These are phyloP conservation scores for Epichloe typhina DNA, from an alignment of 2,329 filamentous ascomycete genomes.

Conservation along the genomic window DNA sequence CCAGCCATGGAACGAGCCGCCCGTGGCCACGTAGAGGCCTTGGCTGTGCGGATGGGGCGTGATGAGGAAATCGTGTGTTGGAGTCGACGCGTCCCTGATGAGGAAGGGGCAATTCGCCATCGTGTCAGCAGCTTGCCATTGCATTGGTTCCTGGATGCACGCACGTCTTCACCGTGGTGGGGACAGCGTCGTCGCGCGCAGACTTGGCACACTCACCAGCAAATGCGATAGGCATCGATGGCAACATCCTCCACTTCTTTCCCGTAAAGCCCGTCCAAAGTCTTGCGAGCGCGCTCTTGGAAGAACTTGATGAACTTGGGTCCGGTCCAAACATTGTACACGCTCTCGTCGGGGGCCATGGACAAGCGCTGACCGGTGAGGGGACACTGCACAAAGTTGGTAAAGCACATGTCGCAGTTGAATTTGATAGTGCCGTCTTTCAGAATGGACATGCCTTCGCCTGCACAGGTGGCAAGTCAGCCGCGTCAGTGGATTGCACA, in stretches of 20 bases:
- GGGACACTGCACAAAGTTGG: constrained; percentile 33
- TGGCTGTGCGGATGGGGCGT: constrained; percentile 33
- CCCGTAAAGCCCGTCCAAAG: constrained; percentile 28
- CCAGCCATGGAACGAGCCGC: constrained; percentile 51
- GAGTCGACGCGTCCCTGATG: constrained; percentile 46
- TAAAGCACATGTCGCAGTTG: constrained; percentile 46
- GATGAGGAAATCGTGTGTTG: constrained; percentile 50
- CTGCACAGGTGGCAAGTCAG: constrained; percentile 12
- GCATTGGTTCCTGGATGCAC: not conserved
- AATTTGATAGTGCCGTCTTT: constrained; percentile 42
- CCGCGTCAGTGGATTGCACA: not conserved
- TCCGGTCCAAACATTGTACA: constrained; percentile 31
- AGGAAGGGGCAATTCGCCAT: not conserved
- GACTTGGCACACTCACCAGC: constrained; percentile 25
- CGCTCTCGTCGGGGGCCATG: constrained; percentile 27
- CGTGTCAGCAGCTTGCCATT: constrained; percentile 2
- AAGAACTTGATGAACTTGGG: constrained; percentile 26
- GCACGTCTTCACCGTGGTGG: not conserved
- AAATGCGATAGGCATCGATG: constrained; percentile 31
- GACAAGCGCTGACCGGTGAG: constrained; percentile 38
- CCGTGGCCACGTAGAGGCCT: constrained; percentile 46
- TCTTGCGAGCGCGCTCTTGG: constrained; percentile 28
- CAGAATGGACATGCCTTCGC: constrained; percentile 31
- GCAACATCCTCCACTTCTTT: constrained; percentile 23
- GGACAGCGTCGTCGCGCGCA: constrained; percentile 3